Percentiles rank a stretch among this genome's conserved stretches.
Evolutionary conservation across 23 red algal genomes (phyloP).

Genomic region (Gracilaria domingensis): DNA sequence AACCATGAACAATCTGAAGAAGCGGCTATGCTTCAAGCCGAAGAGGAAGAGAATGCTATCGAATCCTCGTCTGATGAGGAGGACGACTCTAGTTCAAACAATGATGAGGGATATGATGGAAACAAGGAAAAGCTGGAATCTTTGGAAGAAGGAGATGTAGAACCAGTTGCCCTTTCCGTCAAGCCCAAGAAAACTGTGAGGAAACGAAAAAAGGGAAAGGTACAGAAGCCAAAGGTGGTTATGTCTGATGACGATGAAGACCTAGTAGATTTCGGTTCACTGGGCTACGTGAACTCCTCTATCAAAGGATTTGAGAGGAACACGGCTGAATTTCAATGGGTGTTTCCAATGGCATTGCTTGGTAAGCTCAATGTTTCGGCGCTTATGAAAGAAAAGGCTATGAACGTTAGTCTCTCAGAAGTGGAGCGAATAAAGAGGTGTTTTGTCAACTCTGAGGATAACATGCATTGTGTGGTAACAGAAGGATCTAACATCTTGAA

Average conservation of each 20-base stretch:
- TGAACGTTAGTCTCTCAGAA: slow-evolving; percentile 18
- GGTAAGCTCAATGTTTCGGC: slow-evolving; percentile 65
- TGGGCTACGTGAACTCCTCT: slow-evolving; percentile 36
- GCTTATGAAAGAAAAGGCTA: slow-evolving; percentile 67
- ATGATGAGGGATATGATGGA: slow-evolving; percentile 26
- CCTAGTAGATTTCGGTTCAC: background rate
- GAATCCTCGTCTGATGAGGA: slow-evolving; percentile 47
- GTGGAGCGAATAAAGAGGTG: slow-evolving; percentile 59
- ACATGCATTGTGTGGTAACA: slow-evolving; percentile 44
- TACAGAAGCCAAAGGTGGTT: background rate
- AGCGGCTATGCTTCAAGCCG: background rate
- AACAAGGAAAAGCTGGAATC: slow-evolving; percentile 2
- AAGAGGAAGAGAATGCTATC: slow-evolving; percentile 18
- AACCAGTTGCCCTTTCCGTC: background rate
- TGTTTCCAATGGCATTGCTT: slow-evolving; percentile 33
- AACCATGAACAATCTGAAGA: background rate
- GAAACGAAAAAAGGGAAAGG: slow-evolving; percentile 7
- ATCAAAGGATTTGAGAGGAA: slow-evolving; percentile 10
- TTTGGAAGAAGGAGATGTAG: slow-evolving; percentile 29
- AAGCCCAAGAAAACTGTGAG: background rate
- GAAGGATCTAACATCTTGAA: slow-evolving; percentile 87
- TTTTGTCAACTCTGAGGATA: slow-evolving; percentile 30
- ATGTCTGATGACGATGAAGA: slow-evolving; percentile 38
- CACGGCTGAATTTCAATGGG: slow-evolving; percentile 45
- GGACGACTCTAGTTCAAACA: slow-evolving; percentile 4